These are phyloP conservation scores for Colletotrichum paranaense DNA, from an alignment of 2,329 filamentous ascomycete genomes.

Conservation along the genomic window DNA sequence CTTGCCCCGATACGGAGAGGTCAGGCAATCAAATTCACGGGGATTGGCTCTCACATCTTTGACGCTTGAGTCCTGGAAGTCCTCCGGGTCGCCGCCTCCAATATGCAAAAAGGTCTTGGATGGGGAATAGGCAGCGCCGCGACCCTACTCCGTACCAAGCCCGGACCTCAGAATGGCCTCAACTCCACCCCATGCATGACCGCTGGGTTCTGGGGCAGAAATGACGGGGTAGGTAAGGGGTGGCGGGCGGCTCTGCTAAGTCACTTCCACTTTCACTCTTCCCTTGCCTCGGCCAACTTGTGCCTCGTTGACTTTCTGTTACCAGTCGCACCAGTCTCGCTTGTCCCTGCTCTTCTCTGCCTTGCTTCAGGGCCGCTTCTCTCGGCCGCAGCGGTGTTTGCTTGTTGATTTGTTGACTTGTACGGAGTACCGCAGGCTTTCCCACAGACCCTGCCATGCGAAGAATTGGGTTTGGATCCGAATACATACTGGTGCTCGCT, in stretches of 20 bases:
- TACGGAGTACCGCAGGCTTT: not conserved
- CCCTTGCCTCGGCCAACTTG: not conserved
- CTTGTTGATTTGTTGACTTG: not conserved
- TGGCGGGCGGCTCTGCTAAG: not conserved
- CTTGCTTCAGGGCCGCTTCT: not conserved
- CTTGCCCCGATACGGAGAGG: not conserved
- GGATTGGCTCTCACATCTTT: not conserved
- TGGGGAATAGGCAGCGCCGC: not conserved
- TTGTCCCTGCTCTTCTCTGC: not conserved
- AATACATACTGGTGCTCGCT: not conserved
- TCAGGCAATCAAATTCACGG: not conserved
- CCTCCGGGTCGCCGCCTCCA: not conserved
- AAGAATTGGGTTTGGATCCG: not conserved
- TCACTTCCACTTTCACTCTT: not conserved
- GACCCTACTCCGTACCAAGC: not conserved
- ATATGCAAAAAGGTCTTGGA: not conserved
- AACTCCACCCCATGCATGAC: not conserved
- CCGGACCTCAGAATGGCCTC: constrained; percentile 18
- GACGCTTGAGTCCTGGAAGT: too few relatives aligned
- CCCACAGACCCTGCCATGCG: not conserved
- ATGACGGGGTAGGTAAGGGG: not conserved
- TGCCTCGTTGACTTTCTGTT: not conserved
- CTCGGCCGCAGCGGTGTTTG: not conserved
- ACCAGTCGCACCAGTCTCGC: too few relatives aligned
- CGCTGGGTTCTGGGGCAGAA: not conserved